These are phyloP conservation scores for Tephrocybe sp. DNA, from an alignment of 768 basidiomycete species.

Conservation along the genomic window DNA sequence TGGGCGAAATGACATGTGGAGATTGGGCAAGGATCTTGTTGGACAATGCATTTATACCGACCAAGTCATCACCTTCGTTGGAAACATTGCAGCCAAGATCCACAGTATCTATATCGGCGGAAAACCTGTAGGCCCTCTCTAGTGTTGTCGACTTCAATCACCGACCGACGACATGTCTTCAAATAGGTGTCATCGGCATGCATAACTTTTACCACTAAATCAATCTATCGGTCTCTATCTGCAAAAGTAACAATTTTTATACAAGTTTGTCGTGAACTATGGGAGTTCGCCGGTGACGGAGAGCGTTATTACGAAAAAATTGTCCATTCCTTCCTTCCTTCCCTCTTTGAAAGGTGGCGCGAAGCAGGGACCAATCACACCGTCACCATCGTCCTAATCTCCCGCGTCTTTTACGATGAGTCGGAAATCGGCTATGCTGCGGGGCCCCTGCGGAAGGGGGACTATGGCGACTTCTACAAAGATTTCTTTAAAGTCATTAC, in stretches of 20 bases:
- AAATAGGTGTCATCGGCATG: conserved; percentile 79
- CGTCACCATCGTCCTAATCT: conserved; percentile 92
- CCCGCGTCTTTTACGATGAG: conserved; percentile 86
- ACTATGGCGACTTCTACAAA: conserved; percentile 82
- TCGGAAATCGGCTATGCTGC: conserved; percentile 81
- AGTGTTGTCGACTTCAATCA: neutral
- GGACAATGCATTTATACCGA: conserved; percentile 81
- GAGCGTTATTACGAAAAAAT: conserved; percentile 96
- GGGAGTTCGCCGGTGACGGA: conserved; percentile 96
- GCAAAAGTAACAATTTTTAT: conserved; percentile 94
- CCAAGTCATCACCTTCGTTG: conserved; percentile 86
- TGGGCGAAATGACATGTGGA: conserved; percentile 97
- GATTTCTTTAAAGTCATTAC: conserved; percentile 97
- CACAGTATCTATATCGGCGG: conserved; percentile 74
- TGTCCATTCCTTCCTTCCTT: conserved; percentile 94
- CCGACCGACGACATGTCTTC: neutral
- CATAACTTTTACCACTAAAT: conserved; percentile 80
- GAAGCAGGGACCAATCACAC: conserved; percentile 88
- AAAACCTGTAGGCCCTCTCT: conserved; percentile 48
- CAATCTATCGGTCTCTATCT: conserved; percentile 87
- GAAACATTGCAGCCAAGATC: conserved; percentile 80
- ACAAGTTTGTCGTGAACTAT: conserved; percentile 93
- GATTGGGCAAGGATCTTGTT: conserved; percentile 78
- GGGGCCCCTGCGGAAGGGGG: conserved; percentile 76
- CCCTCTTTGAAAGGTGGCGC: conserved; percentile 83